Conservation (phyloP, 148 eudicot species). For the Camellia sinensis region DNA sequence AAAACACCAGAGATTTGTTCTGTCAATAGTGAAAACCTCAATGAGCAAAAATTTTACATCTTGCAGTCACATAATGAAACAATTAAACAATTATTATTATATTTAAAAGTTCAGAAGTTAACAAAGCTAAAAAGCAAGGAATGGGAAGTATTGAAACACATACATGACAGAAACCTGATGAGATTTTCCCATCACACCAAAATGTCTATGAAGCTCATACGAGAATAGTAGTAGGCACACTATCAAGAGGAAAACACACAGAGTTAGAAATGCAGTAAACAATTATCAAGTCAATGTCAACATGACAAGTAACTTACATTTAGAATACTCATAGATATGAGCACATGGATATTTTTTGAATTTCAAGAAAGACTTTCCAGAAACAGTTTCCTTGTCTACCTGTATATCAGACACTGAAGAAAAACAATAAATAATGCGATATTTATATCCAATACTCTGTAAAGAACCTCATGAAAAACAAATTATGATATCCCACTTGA, state of each 20-base stretch:
- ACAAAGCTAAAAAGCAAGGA: too few species aligned
- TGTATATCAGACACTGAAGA: constrained; percentile 48
- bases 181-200: too few species aligned
- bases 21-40: too few species aligned
- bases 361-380: constrained; percentile 43
- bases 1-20: too few species aligned
- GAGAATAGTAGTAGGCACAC: constrained; percentile 70
- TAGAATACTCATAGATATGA: constrained; percentile 67
- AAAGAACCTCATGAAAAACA: not conserved
- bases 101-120: too few species aligned
- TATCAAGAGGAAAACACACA: constrained; percentile 27
- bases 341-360: constrained; percentile 66
- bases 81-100: too few species aligned
- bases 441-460: not conserved
- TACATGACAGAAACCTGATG: too few species aligned
- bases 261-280: constrained; percentile 15
- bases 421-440: constrained; percentile 1
- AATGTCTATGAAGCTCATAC: constrained; percentile 72
- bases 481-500: not conserved
- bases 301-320: constrained; percentile 53
- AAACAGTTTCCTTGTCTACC: constrained; percentile 51
- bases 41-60: too few species aligned
- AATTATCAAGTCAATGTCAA: not conserved
- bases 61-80: too few species aligned
- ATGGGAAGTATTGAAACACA: too few species aligned